phyloP scores from a whole-genome alignment of 495 filamentous ascomycete species.

The Aspergillus carlsbadensis region DNA sequence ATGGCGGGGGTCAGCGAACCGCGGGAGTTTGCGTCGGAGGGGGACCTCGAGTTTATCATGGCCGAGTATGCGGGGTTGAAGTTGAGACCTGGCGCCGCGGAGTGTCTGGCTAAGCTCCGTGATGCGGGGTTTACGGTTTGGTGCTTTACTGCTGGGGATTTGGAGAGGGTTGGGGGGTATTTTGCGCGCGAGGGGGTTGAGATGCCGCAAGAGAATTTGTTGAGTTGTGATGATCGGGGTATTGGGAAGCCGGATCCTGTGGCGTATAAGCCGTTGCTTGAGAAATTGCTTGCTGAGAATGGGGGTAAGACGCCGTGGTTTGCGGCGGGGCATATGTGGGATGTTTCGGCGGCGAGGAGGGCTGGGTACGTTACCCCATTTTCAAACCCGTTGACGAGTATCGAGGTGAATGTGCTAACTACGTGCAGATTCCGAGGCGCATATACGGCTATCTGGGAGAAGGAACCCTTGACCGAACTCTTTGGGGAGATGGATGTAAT shows the following conservation, averaged over 20 bases:
- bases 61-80: conserved; percentile 26
- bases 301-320: conserved; percentile 28
- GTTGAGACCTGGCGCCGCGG: conserved; percentile 28
- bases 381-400: too few species aligned
- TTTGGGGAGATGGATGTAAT: conserved; percentile 42
- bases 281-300: conserved; percentile 21
- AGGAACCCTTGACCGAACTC: conserved; percentile 33
- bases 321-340: conserved; percentile 41
- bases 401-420: too few species aligned
- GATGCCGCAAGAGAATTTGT: conserved; percentile 35
- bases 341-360: conserved; percentile 33
- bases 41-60: conserved; percentile 31
- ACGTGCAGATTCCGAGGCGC: conserved; percentile 33
- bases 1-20: conserved; percentile 31
- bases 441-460: conserved; percentile 34
- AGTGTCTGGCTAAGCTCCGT: conserved; percentile 36
- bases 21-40: conserved; percentile 28
- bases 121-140: conserved; percentile 42
- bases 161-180: conserved; percentile 34
- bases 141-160: conserved; percentile 42
- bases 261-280: conserved; percentile 28
- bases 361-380: conserved; percentile 22
- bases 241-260: conserved; percentile 33
- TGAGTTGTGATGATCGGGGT: conserved; percentile 30
- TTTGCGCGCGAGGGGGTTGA: conserved; percentile 34